Base-by-base conservation (phyloP, 164 flowering plant genomes). In the Magnolia sinica region DNA sequence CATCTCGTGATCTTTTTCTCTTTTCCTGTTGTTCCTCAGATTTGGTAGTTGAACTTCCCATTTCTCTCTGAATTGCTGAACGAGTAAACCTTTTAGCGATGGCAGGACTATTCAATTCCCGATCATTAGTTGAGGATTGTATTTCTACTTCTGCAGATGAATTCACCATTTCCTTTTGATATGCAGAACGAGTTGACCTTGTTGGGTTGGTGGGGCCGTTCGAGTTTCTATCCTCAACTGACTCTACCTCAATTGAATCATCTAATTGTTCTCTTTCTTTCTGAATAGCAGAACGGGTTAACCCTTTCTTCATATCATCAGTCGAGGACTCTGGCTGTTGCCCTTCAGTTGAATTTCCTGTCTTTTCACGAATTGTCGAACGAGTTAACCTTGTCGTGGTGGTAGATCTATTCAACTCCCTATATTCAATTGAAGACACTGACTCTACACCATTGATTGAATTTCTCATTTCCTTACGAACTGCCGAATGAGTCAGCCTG, bases 1-100 rank as follows among this genome's bases (percentile, higher is more conserved):
- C 20, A 61, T 50, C 20, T 72, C 73, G 68, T 63, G 76, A 37
- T 52, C 45, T 65, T 52, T 70, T 75, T n/a, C 72, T 37, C 23
- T 66, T 68, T 67, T 77, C 78, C 50, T 10, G 27, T 55, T 50
- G 49, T 59, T 55, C 64, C 66, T 73, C 31, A 16, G 51, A 31
- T 20, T 69, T 18, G 65, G 58, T 45, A 8, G 71, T 45, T 19
- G n/a, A 27, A 37, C 31, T 31, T 52, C 45, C 75, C 11, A 50
- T 64, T 69, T 64, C 71, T 49, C 50, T 73, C 11, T 49, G 22
- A 68, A 63, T 65, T 72, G 74, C 74, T 65, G 73, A 76, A 68
- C 79, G 78, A 18, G 76, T 72, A 27, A 76, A 75, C 66, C 75
- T 73, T 31, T 3, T 58, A 29, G 66, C 14, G 9, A 18, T 73